Base-by-base conservation (phyloP, 805 yeast genomes). In the Monosporozyma siamensis region DNA sequence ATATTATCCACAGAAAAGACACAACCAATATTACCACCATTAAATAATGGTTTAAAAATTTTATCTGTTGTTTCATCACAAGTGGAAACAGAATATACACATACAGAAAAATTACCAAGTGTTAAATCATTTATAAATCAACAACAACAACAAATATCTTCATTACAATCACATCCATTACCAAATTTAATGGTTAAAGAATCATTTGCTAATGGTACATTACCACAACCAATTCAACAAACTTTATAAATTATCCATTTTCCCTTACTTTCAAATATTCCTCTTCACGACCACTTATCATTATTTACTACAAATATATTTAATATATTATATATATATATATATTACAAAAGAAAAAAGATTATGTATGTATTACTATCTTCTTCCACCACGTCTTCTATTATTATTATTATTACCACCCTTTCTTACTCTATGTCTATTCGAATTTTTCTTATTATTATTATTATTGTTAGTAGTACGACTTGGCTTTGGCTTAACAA, bases 401-500 rank as follows among this genome's bases (percentile, higher is more conserved):
- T 32, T 25, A 25, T 17, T 22, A n/a, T 23, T 30, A 11, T 40
- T 50, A 27, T 37, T 44, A 15, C 38, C 38, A 8, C 36, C 38
- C 12, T 43, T 43, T 14, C 39, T 45, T 10, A 22, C 42, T 32
- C 39, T 46, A 23, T 41, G 26, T 21, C 30, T 38, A 3, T 38
- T 42, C 29, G 36, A 31, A 6, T 35, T 41, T 22, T 36, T 36
- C 14, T 36, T 34, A 4, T 20, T 39, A n/a, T 41, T 41, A n/a
- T 35, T 44, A 9, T 32, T 49, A n/a, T 12, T 23, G 11, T 34
- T 41, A 4, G 21, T 36, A 4, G 10, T 23, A 14, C 14, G 35
- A 26, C n/a, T 22, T 30, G 12, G 40, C 9, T 25, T 24, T 20
- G 42, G 40, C 51, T 65, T 67, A 39, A 69, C 75, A 34, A 76